Evolutionary conservation across 495 filamentous ascomycete genomes (phyloP).

Genomic region (Penicillium lagena): DNA sequence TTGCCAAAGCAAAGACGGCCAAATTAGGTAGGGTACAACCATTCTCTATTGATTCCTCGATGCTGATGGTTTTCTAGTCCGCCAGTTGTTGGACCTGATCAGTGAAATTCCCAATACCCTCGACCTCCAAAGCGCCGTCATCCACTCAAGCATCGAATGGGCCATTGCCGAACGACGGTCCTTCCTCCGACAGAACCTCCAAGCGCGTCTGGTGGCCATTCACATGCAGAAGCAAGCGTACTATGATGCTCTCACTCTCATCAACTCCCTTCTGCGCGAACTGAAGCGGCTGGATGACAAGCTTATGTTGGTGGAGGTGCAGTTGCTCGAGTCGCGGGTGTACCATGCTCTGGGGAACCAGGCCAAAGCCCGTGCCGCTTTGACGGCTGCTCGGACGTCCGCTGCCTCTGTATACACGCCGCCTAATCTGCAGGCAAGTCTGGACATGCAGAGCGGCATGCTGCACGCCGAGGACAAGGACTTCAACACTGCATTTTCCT

Average conservation of each 20-base stretch:
- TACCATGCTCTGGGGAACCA: constrained; percentile 98
- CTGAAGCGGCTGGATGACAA: constrained; percentile 98
- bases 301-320: constrained; percentile 96
- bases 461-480: constrained; percentile 97
- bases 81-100: constrained; percentile 94
- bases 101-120: constrained; percentile 85
- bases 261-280: constrained; percentile 91
- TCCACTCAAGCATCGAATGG: constrained; percentile 99
- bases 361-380: constrained; percentile 88
- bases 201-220: constrained; percentile 86
- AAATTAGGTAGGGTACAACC: constrained; percentile 70
- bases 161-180: constrained; percentile 84
- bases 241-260: constrained; percentile 92
- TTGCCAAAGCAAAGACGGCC: constrained; percentile 97
- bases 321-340: constrained; percentile 91
- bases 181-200: constrained; percentile 96
- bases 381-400: constrained; percentile 89
- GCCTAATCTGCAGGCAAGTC: constrained; percentile 85
- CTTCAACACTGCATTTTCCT: constrained; percentile 96
- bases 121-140: constrained; percentile 88
- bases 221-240: constrained; percentile 96
- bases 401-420: constrained; percentile 97
- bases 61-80: constrained; percentile 51
- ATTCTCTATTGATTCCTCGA: not conserved
- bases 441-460: constrained; percentile 99